Evolutionary conservation across 169 alveolate species (phyloP).

Genomic region (Plasmodium vivax): DNA sequence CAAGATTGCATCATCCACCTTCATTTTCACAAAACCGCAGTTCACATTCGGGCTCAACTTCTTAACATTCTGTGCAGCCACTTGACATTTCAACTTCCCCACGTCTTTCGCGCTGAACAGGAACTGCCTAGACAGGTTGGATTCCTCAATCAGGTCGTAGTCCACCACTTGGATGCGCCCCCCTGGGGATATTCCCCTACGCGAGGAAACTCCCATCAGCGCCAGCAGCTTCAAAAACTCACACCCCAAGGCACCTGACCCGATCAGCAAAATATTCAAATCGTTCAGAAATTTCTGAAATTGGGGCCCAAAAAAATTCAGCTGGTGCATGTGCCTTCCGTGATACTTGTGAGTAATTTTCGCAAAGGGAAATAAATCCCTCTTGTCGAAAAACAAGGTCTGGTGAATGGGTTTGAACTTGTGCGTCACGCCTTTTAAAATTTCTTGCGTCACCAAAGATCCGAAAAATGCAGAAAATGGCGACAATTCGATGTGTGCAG

Average conservation of each 20-base stretch:
- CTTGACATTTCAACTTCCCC: slow-evolving; percentile 50
- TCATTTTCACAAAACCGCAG: slow-evolving; percentile 32
- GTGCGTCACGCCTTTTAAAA: slow-evolving; percentile 34
- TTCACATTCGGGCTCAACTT: slow-evolving; percentile 41
- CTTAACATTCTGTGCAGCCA: slow-evolving; percentile 64
- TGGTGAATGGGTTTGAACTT: slow-evolving; percentile 65
- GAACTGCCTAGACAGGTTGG: slow-evolving; percentile 97
- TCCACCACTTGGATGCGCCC: slow-evolving; percentile 96
- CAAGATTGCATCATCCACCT: slow-evolving; percentile 25
- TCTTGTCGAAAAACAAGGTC: slow-evolving; percentile 46
- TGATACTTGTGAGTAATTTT: slow-evolving; percentile 42
- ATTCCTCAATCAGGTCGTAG: slow-evolving; percentile 97
- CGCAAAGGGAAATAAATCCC: slow-evolving; percentile 48
- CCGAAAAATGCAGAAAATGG: slow-evolving; percentile 66
- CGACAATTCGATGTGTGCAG: slow-evolving; percentile 56
- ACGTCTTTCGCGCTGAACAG: slow-evolving; percentile 84
- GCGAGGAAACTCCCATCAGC: slow-evolving; percentile 95
- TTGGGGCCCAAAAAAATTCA: slow-evolving; percentile 54
- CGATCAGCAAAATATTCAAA: slow-evolving; percentile 86
- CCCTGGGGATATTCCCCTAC: slow-evolving; percentile 13
- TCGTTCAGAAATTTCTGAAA: slow-evolving; percentile 53
- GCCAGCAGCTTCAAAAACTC: slow-evolving; percentile 98
- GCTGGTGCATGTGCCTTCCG: slow-evolving; percentile 65
- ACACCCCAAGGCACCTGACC: slow-evolving; percentile 99
- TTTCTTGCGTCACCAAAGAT: slow-evolving; percentile 49